These are phyloP conservation scores for Trichoderma sp. DNA, from an alignment of 2,329 filamentous ascomycete species.

Conservation along the genomic window DNA sequence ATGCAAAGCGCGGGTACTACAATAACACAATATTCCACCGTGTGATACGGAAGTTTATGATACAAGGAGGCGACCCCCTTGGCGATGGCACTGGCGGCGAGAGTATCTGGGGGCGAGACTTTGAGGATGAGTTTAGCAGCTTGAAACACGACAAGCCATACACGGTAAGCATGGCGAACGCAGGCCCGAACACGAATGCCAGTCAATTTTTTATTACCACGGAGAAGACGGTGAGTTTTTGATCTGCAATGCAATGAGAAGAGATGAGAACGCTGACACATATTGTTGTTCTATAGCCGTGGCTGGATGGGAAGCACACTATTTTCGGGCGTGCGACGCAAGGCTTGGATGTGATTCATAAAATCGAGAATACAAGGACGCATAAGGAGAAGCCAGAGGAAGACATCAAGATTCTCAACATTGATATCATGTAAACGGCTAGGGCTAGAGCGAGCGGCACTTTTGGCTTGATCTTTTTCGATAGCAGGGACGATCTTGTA, in stretches of 20 bases:
- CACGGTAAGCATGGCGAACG: slow-evolving; percentile 97
- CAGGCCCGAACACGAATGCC: slow-evolving; percentile 90
- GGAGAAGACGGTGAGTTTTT: slow-evolving; percentile 75
- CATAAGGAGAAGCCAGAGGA: slow-evolving; percentile 93
- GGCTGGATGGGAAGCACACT: slow-evolving; percentile 95
- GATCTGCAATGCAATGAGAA: not conserved
- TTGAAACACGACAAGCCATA: slow-evolving; percentile 95
- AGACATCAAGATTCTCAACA: slow-evolving; percentile 96
- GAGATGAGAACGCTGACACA: not conserved
- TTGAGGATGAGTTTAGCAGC: slow-evolving; percentile 90
- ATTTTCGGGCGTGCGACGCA: slow-evolving; percentile 90
- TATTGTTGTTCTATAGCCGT: slow-evolving; percentile 56
- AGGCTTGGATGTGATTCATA: slow-evolving; percentile 91
- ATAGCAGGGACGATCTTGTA: not conserved
- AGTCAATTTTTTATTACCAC: slow-evolving; percentile 99
- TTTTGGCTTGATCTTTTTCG: not conserved
- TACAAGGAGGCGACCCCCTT: slow-evolving; percentile 92
- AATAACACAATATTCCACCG: slow-evolving; percentile 98
- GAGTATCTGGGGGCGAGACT: slow-evolving; percentile 92
- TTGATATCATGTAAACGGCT: slow-evolving; percentile 56
- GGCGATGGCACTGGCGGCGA: slow-evolving; percentile 87
- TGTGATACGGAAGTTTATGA: slow-evolving; percentile 98
- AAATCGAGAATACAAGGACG: slow-evolving; percentile 88
- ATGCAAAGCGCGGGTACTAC: slow-evolving; percentile 88
- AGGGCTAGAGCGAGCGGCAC: slow-evolving; percentile 4